phyloP scores from a whole-genome alignment of 106 monocot species.

The Cymbidium sinense region DNA sequence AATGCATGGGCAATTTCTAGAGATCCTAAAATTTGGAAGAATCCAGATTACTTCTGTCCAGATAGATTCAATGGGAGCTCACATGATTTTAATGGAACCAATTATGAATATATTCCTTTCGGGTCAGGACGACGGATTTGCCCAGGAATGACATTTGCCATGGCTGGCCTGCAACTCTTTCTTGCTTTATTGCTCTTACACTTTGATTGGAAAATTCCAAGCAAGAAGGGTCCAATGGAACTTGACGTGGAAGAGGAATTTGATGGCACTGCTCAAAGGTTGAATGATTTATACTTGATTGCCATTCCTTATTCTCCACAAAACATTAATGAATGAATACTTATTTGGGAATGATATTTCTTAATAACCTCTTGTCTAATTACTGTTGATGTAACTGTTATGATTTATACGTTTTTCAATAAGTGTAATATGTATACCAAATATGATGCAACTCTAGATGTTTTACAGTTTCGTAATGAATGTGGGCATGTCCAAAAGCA shows the following conservation, averaged over 20 bases:
- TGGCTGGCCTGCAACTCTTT: constrained; percentile 29
- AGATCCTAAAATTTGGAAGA: constrained; percentile 20
- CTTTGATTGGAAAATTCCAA: constrained; percentile 31
- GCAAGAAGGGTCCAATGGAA: constrained; percentile 8
- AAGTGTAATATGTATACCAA: no score
- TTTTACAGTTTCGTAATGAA: no score
- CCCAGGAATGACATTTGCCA: constrained; percentile 26
- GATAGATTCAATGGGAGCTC: constrained; percentile 10
- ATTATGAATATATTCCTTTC: constrained; percentile 38
- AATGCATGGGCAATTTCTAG: constrained; percentile 38
- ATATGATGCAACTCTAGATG: no score
- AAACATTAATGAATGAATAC: no score
- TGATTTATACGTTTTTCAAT: no score
- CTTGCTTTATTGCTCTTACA: constrained; percentile 19
- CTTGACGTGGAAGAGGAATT: constrained; percentile 30
- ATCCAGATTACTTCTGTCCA: constrained; percentile 27
- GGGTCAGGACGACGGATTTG: constrained; percentile 37
- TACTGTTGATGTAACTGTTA: no score
- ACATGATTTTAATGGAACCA: constrained; percentile 26
- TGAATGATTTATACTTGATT: neutral
- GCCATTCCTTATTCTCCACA: neutral
- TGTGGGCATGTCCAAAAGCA: no score
- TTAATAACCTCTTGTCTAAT: no score
- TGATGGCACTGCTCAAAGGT: neutral
- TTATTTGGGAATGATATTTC: no score